Conservation (phyloP, 2,329 filamentous ascomycete species). For the Fusarium sp. region DNA sequence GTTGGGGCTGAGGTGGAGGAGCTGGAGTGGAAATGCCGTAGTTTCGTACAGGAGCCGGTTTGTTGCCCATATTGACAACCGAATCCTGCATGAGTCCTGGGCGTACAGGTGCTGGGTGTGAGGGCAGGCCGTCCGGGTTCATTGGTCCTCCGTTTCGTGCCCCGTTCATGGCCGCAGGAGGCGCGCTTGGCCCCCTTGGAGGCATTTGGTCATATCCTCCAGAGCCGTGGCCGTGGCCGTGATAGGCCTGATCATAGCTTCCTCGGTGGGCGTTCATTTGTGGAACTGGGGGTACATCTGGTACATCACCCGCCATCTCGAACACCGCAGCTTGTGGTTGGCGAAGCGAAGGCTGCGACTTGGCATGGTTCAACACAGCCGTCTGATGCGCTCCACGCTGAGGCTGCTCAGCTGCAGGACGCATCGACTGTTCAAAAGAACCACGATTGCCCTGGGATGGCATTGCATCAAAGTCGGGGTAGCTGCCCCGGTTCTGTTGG, state of each 20-base stretch:
- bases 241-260: slow-evolving; percentile 42
- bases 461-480: slow-evolving; percentile 59
- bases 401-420: slow-evolving; percentile 54
- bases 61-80: slow-evolving; percentile 65
- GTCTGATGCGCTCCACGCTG: slow-evolving; percentile 63
- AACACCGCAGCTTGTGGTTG: slow-evolving; percentile 77
- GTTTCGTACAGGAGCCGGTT: slow-evolving; percentile 69
- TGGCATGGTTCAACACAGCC: slow-evolving; percentile 68
- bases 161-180: slow-evolving; percentile 41
- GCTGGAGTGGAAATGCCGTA: slow-evolving; percentile 62
- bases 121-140: slow-evolving; percentile 63
- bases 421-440: slow-evolving; percentile 63
- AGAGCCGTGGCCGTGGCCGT: slow-evolving; percentile 10
- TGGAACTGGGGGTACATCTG: slow-evolving; percentile 65
- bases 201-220: slow-evolving; percentile 45
- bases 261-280: slow-evolving; percentile 44
- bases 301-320: slow-evolving; percentile 76
- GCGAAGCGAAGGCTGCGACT: slow-evolving; percentile 75
- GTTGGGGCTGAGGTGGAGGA: slow-evolving; percentile 36
- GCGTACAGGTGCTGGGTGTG: slow-evolving; percentile 72
- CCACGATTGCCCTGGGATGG: slow-evolving; percentile 48
- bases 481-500: slow-evolving; percentile 39
- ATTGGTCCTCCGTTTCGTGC: slow-evolving; percentile 25
- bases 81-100: slow-evolving; percentile 72
- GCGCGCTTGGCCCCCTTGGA: slow-evolving; percentile 48